Base-by-base conservation (phyloP, 176 grass and related monocot species). In the Dactylis glomerata region DNA sequence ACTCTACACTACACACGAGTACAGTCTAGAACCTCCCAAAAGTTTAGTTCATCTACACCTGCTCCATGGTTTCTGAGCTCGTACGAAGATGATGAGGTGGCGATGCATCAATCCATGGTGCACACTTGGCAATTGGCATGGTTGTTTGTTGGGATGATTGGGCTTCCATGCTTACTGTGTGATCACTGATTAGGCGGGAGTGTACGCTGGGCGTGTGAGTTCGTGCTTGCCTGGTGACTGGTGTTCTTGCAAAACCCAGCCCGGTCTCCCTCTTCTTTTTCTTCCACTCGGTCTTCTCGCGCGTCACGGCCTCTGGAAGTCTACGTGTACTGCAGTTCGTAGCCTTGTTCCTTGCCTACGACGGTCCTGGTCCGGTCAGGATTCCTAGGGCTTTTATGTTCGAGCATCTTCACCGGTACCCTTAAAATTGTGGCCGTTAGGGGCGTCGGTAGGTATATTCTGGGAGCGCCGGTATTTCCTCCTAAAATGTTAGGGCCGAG, bases 141-240 rank as follows among this genome's bases (percentile, higher is more conserved):
- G 38, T 2, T 54, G 82, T 12, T 77, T 81, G 74, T 58, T 50
- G 59, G 77, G 82, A 85, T 85, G 82, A 85, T 89, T 85, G 81
- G 75, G 13, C 24, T 56, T 77, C n/a, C 85, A 89, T 81, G 87
- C 87, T 81, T 85, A 81, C n/a, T 8, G 83, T 81, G 87, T 85
- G 87, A 85, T 80, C 49, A 28, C 46, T 66, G 27, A 81, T 85
- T 23, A 68, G 61, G 59, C 63, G 76, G 87, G 71, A 37, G 79
- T 46, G 44, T 46, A 14, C 12, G 44, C 14, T 46, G 50, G 17
- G 19, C 6, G 83, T 38, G 83, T 82, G 83, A 49, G 83, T 90
- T 78, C 83, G 78, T 71, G 83, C 88, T n/a, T n/a, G n/a, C 59
- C 62, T n/a, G n/a, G n/a, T n/a, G n/a, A n/a, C n/a, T n/a, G 78